A percentile compares a stretch with the other conserved stretches of the same genome.
Evolutionary conservation across 192 early-diverging fungal species (phyloP).

Genomic region (Coemansia erecta): DNA sequence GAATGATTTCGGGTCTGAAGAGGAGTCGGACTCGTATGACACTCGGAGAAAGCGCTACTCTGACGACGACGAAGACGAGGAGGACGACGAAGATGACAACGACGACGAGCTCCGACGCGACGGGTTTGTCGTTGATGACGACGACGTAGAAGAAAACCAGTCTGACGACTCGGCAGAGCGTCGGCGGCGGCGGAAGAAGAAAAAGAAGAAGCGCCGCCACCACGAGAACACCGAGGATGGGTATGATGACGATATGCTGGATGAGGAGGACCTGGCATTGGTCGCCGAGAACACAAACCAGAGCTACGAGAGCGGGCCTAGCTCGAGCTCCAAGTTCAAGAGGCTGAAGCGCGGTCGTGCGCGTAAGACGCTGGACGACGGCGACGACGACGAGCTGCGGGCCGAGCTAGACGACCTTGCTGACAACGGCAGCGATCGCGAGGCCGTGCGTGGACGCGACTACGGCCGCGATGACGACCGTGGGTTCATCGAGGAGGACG

Average conservation of each 20-base stretch:
- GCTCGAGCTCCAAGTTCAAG: constrained; percentile 60
- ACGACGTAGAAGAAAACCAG: constrained; percentile 61
- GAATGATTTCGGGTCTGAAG: constrained; percentile 55
- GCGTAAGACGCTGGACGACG: constrained; percentile 42
- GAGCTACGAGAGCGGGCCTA: constrained; percentile 39
- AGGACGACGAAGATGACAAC: constrained; percentile 66
- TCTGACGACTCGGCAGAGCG: constrained; percentile 58
- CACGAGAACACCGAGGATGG: constrained; percentile 5
- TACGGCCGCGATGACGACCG: not conserved
- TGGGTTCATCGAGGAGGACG: not conserved
- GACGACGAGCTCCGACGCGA: constrained; percentile 60
- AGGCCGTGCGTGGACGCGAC: constrained; percentile 13
- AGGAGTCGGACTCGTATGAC: constrained; percentile 55
- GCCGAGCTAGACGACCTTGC: constrained; percentile 35
- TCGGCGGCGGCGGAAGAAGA: constrained; percentile 49
- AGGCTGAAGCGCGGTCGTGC: constrained; percentile 74
- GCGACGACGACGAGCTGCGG: constrained; percentile 54
- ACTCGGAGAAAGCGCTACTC: constrained; percentile 28
- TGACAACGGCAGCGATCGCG: constrained; percentile 25
- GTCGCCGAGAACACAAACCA: constrained; percentile 83
- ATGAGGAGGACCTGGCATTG: constrained; percentile 92
- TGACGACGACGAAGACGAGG: constrained; percentile 56
- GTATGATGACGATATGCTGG: constrained; percentile 67
- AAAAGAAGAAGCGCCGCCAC: constrained; percentile 18
- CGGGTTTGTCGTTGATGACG: constrained; percentile 76